phyloP scores from a whole-genome alignment of 2,329 filamentous ascomycete genomes.

The Neurospora sp. region DNA sequence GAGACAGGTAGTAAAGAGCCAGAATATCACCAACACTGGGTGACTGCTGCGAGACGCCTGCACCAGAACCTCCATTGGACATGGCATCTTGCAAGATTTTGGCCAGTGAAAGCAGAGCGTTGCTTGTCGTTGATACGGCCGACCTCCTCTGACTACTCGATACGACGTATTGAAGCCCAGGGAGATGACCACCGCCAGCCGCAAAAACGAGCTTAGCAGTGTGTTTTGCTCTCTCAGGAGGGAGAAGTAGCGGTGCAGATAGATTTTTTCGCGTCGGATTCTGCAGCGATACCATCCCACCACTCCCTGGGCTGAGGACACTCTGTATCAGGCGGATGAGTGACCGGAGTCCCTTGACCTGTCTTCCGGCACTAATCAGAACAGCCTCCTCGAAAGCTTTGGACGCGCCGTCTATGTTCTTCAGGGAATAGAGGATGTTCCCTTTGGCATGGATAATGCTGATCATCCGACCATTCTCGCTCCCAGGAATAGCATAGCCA shows the following conservation, averaged over 20 bases:
- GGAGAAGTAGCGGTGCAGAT: constrained; percentile 62
- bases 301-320: constrained; percentile 44
- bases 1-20: constrained; percentile 86
- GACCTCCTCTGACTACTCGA: constrained; percentile 65
- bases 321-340: constrained; percentile 70
- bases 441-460: constrained; percentile 95
- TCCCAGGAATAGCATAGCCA: constrained; percentile 74
- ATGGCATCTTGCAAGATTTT: constrained; percentile 98
- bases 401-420: constrained; percentile 71
- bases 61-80: constrained; percentile 57
- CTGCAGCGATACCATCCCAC: not conserved
- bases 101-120: constrained; percentile 84
- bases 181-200: constrained; percentile 59
- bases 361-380: constrained; percentile 70
- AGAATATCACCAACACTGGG: constrained; percentile 85
- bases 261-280: constrained; percentile 15
- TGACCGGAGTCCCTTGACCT: constrained; percentile 60
- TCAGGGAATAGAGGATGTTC: constrained; percentile 92
- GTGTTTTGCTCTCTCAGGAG: constrained; percentile 72
- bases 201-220: constrained; percentile 80
- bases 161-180: constrained; percentile 64
- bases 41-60: constrained; percentile 47
- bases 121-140: constrained; percentile 87
- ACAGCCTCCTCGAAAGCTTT: constrained; percentile 92
- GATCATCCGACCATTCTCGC: constrained; percentile 85